phyloP scores from a whole-genome alignment of 1,284 basidiomycete genomes.

The Psilocybe mexicana region DNA sequence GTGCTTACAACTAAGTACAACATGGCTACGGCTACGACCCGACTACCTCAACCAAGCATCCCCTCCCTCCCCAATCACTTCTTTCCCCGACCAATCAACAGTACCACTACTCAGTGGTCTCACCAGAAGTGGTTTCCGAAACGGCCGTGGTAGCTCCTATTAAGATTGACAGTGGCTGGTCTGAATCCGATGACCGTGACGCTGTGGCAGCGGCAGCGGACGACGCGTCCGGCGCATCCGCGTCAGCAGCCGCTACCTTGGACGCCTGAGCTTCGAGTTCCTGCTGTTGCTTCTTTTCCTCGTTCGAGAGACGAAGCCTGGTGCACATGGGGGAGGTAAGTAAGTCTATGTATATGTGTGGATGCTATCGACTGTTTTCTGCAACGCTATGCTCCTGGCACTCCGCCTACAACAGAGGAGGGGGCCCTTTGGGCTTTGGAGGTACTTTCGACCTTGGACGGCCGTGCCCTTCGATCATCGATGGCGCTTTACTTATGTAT shows the following conservation, averaged over 20 bases:
- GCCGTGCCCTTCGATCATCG: too few relatives aligned
- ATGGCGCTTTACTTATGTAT: too few relatives aligned
- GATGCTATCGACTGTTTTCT: too few relatives aligned
- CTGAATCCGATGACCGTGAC: too few relatives aligned
- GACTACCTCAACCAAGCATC: too few relatives aligned
- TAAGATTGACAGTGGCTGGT: slow-evolving; percentile 5
- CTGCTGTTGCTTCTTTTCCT: slow-evolving; percentile 27
- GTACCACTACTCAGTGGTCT: neutral
- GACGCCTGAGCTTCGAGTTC: neutral
- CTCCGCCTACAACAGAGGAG: too few relatives aligned
- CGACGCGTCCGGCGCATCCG: neutral
- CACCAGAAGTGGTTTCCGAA: neutral
- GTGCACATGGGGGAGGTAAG: neutral
- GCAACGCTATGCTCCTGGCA: too few relatives aligned
- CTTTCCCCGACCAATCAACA: neutral
- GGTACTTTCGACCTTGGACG: too few relatives aligned
- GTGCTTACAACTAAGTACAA: too few relatives aligned
- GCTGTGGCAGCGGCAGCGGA: neutral
- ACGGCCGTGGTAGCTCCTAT: neutral
- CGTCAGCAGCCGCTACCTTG: neutral
- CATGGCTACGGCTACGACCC: too few relatives aligned
- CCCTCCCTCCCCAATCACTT: neutral
- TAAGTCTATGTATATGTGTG: neutral
- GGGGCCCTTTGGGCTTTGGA: too few relatives aligned
- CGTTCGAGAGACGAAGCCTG: slow-evolving; percentile 31